Base-by-base conservation (phyloP, 805 yeast genomes). In the Scheffersomyces ergatensis region DNA sequence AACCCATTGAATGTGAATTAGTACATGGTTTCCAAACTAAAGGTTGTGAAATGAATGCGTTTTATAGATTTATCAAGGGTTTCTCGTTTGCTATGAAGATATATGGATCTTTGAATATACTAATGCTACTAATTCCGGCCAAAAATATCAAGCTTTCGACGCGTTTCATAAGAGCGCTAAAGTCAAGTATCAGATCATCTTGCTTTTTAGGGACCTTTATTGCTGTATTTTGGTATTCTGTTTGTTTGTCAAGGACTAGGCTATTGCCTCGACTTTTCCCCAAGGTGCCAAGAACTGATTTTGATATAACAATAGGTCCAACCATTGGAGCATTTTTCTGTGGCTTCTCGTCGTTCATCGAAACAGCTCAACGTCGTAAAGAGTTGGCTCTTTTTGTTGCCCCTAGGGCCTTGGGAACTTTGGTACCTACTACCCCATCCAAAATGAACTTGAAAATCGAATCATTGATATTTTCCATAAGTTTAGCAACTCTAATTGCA, bases 341-440 rank as follows among this genome's bases (percentile, higher is more conserved):
- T 46, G 78, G 78, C 5, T 58, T 70, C 43, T 65, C 76, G 45
- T 55, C 67, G 24, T 57, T 63, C 25, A 51, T 70, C 25, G 78
- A 74, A 40, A 56, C 58, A 5, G 59, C 57, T 48, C 63, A 55
- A 38, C 55, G 78, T 21, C 58, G 77, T 18, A 68, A 73, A 38
- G 78, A 73, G 44, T 65, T 73, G 55, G 75, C 77, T 0, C 58
- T 73, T 20, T 73, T 73, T 48, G 76, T 70, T 20, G 72, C 74
- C 7, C 75, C 70, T 2, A 45, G 66, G 34, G 70, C 67, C 14
- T 48, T 63, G 46, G 69, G 68, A 8, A 61, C 68, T 16, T 39
- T 64, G 23, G 54, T 64, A 4, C 55, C 64, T 14, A 33, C 57
- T 16, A 61, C 55, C 14, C 49, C 60, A 9, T 47, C 65, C 1